Percentiles rank a stretch among this genome's conserved stretches.
phyloP scores from a whole-genome alignment of 2,329 filamentous ascomycete species.

The Fragosphaeria purpurea region DNA sequence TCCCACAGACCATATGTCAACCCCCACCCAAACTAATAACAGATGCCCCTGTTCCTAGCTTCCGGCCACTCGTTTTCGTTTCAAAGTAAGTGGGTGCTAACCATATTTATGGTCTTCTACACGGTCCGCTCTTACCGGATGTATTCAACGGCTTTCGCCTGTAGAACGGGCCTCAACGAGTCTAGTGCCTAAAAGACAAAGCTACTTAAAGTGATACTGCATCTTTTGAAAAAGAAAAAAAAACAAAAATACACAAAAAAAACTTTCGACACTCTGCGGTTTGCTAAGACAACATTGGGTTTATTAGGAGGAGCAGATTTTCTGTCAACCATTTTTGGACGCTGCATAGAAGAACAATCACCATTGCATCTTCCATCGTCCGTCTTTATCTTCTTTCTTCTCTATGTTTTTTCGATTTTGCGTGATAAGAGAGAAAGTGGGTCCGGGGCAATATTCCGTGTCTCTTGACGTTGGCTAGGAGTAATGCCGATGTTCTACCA shows the following conservation, averaged over 20 bases:
- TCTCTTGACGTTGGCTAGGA: neutral
- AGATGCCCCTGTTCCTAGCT: constrained; percentile 6
- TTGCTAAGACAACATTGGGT: neutral
- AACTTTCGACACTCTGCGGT: neutral
- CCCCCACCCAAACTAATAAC: constrained; percentile 14
- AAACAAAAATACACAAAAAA: neutral
- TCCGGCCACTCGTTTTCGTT: neutral
- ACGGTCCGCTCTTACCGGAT: constrained; percentile 33
- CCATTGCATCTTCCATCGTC: too few relatives aligned
- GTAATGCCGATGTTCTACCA: constrained; percentile 2
- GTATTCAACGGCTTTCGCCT: constrained; percentile 3
- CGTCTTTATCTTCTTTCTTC: neutral
- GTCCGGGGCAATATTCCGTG: too few relatives aligned
- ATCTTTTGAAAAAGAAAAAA: too few relatives aligned
- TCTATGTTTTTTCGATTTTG: neutral
- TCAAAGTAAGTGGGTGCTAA: too few relatives aligned
- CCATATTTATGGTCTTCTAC: constrained; percentile 19
- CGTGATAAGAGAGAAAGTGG: too few relatives aligned
- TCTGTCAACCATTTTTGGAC: too few relatives aligned
- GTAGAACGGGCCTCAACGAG: too few relatives aligned
- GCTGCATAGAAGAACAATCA: too few relatives aligned
- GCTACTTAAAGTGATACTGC: constrained; percentile 17
- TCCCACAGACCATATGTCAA: neutral
- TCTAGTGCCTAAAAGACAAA: too few relatives aligned
- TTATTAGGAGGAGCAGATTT: too few relatives aligned